Evolutionary conservation across 768 basidiomycete species (phyloP).

Genomic region (Leucogyrophana mollusca): DNA sequence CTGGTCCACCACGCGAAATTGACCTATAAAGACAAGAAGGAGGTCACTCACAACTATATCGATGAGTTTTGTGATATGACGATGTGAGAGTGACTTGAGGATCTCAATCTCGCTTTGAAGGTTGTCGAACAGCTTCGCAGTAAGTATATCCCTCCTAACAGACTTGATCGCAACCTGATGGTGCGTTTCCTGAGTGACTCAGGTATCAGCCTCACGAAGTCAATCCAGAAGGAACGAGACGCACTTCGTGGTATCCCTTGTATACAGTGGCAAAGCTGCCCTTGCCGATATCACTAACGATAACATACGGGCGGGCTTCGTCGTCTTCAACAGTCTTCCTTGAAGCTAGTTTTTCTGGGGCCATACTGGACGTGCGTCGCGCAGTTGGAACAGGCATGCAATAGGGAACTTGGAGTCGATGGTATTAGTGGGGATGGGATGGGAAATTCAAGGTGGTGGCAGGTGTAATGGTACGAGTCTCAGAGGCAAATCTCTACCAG

Average conservation of each 20-base stretch:
- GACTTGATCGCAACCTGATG: constrained; percentile 91
- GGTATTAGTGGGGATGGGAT: no score
- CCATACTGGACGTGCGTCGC: constrained; percentile 13
- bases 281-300: constrained; percentile 75
- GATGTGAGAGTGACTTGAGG: constrained; percentile 88
- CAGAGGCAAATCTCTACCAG: no score
- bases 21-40: neutral
- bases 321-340: constrained; percentile 53
- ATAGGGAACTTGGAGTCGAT: no score
- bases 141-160: constrained; percentile 83
- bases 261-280: constrained; percentile 97
- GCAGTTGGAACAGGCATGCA: no score
- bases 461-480: no score
- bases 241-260: constrained; percentile 86
- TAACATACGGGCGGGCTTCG: constrained; percentile 74
- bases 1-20: no score
- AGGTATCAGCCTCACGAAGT: neutral
- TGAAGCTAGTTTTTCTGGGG: constrained; percentile 23
- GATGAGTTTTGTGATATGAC: constrained; percentile 89
- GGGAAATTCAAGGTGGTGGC: no score
- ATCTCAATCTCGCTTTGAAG: constrained; percentile 98
- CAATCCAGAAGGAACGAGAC: constrained; percentile 20
- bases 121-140: constrained; percentile 92
- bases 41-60: constrained; percentile 77
- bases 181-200: constrained; percentile 60